Evolutionary conservation across 805 yeast species (phyloP).

Genomic region (Hanseniaspora valbyensis): DNA sequence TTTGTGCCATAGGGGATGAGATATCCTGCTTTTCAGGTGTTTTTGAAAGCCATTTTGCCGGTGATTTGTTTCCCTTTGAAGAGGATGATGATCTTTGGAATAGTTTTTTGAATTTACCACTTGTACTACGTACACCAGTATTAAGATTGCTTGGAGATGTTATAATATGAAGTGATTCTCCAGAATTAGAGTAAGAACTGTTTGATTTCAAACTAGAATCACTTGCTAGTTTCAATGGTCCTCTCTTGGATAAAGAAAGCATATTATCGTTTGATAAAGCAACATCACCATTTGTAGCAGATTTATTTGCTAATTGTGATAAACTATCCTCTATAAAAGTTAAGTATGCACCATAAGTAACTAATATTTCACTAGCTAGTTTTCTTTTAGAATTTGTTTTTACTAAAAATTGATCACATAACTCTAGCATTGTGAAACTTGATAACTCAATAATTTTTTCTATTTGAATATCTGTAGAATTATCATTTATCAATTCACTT

Average conservation of each 20-base stretch:
- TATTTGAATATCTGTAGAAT: not conserved
- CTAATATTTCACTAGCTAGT: conserved; percentile 1
- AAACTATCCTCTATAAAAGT: conserved; percentile 8
- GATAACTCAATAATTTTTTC: not conserved
- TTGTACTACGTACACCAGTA: not conserved
- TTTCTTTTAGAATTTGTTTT: conserved; percentile 7
- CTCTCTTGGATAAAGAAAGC: not conserved
- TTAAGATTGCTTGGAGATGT: not conserved
- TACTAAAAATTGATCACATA: conserved; percentile 11
- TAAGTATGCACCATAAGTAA: not conserved
- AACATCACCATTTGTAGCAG: not conserved
- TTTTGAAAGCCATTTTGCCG: not conserved
- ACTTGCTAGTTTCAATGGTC: conserved; percentile 8
- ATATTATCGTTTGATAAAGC: conserved; percentile 2
- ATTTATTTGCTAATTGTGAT: not conserved
- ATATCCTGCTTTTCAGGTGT: conserved; percentile 7
- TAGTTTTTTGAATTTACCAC: conserved; percentile 12
- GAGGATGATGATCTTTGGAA: conserved; percentile 3
- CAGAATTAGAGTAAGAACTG: conserved; percentile 11
- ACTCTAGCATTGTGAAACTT: not conserved
- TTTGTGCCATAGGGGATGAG: conserved; percentile 1
- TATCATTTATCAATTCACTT: not conserved
- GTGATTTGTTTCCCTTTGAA: not conserved
- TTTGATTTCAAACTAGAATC: conserved; percentile 3
- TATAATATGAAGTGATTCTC: conserved; percentile 6